Evolutionary conservation across 306 rosid species (phyloP), one percentile per base, ranked within the genome.

Genomic region (Sophora flavescens): DNA sequence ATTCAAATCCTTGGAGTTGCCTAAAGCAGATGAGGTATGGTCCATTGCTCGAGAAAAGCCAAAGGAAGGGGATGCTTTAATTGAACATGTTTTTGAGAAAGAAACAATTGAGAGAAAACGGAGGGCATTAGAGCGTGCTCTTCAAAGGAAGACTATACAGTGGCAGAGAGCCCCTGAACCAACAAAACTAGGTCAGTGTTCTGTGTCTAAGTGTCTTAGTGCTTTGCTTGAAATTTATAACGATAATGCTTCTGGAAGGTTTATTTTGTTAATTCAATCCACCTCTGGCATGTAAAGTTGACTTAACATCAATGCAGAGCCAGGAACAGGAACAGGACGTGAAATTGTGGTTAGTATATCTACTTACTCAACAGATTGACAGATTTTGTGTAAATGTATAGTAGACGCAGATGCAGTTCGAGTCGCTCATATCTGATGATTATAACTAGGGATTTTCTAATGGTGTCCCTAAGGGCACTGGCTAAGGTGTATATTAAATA

Each of bases 41-140:
- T 90, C 96, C 66, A 88, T 90, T 77, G 89, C 96, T 69, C 88
- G 63, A 79, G 91, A 85, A 84, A 90, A 87, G 90, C 93, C 87
- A 64, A 90, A 85, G 87, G 88, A 85, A 65, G 91, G 87, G 18
- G 96, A 90, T 82, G 48, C 78, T 42, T 84, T 90, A 57, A 76
- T 83, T 54, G 90, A 90, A 39, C 87, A 88, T 75, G 86, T 80
- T 71, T 79, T 80, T 52, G 93, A 87, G 90, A 85, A 83, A 80
- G 91, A 87, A 78, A 78, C 80, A 33, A 81, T 88, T 74, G 90
- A 90, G 84, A 90, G 32, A 80, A 90, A 88, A 68, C 84, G 93
- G 51, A 87, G 88, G 82, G 91, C 90, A 32, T 79, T 90, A 63
- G 93, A 90, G 81, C 85, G 77, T 57, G 82, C 80, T 39, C 88